Evolutionary conservation across 2,329 filamentous ascomycete species (phyloP).

Genomic region (Aspergillus novofumigatus): DNA sequence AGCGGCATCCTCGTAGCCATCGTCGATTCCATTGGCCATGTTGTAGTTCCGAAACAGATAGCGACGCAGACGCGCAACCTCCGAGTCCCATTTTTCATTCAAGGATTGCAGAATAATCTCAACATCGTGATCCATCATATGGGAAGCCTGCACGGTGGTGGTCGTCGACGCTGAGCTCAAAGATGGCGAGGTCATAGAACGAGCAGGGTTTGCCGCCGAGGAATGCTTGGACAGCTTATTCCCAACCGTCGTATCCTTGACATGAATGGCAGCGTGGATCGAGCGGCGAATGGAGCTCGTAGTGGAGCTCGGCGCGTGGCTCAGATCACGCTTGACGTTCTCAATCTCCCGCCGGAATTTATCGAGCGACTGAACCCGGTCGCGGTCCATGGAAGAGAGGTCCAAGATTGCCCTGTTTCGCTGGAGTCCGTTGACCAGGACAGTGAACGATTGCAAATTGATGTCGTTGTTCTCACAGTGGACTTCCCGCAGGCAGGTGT

Average conservation of each 20-base stretch:
- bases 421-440: constrained; percentile 64
- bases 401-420: constrained; percentile 60
- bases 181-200: constrained; percentile 6
- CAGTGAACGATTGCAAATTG: constrained; percentile 65
- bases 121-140: constrained; percentile 36
- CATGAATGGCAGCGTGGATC: constrained; percentile 37
- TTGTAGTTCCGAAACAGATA: constrained; percentile 47
- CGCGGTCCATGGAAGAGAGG: constrained; percentile 60
- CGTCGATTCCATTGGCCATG: constrained; percentile 32
- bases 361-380: constrained; percentile 58
- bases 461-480: constrained; percentile 71
- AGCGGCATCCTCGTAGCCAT: constrained; percentile 26
- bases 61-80: constrained; percentile 39
- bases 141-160: constrained; percentile 19
- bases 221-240: constrained; percentile 32
- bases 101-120: constrained; percentile 39
- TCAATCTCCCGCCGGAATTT: constrained; percentile 55
- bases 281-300: constrained; percentile 42
- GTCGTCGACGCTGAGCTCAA: constrained; percentile 12
- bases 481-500: constrained; percentile 59
- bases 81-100: constrained; percentile 43
- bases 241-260: constrained; percentile 24
- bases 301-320: constrained; percentile 27
- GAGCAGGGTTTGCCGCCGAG: constrained; percentile 15
- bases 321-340: constrained; percentile 43